Base-by-base conservation (phyloP, 306 rosid genomes). In the Vigna unguiculata region DNA sequence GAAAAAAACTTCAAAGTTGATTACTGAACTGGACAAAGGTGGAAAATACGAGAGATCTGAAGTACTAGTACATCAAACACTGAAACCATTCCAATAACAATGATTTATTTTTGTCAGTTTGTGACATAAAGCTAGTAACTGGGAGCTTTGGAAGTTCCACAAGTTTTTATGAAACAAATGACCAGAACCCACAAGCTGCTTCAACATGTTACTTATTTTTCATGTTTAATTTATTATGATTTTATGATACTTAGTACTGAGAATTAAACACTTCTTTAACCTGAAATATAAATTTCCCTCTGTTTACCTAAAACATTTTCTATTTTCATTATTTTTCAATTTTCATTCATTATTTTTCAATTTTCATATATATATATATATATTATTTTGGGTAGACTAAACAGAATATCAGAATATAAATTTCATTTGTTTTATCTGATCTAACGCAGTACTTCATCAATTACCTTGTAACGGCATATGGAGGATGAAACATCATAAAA, bases 71-170 rank as follows among this genome's bases (percentile, higher is more conserved):
- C 36, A 25, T 63, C 43, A 30, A 16, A 64, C 9, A 36, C 4
- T 19, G 51, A 69, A 45, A 30, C 70, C 49, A 41, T 43, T 55
- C 32, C 47, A 38, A 79, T 25, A 36, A 4, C 38, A 51, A 22
- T 24, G 53, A 63, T 68, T 54, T 55, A 22, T 28, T 22, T 57
- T 38, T 59, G 47, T 69, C 11, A 79, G 46, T 55, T 45, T 62
- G 17, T 60, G 80, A 9, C 41, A 11, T 14, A 61, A 69, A 38
- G 62, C 28, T 25, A 43, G 36, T 75, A 46, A 40, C 51, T 49
- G 34, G 14, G 51, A 19, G 32, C 1, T 78, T 22, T 20, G 28
- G 38, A 43, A 20, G 53, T 53, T 66, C 62, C 19, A 43, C 34
- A 61, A 53, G 2, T 32, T 32, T 78, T 58, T 25, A 9, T 14